A percentile compares a stretch with the other conserved stretches of the same genome.
Evolutionary conservation across 2,329 filamentous ascomycete species (phyloP).

Genomic region (Leptographium lundbergii): DNA sequence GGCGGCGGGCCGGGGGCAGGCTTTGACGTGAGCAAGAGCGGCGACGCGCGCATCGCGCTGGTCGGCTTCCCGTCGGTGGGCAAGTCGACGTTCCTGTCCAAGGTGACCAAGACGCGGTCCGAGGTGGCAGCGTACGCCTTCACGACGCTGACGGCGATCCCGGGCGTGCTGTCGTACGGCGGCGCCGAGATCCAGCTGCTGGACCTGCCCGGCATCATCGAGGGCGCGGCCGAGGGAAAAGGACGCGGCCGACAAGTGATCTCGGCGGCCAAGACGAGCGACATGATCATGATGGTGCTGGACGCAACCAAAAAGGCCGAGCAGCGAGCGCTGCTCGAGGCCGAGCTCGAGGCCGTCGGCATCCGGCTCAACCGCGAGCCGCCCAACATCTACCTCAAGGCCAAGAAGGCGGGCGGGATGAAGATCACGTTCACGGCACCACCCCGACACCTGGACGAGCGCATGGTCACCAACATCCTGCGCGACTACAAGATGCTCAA

Average conservation of each 20-base stretch:
- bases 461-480: constrained; percentile 95
- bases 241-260: constrained; percentile 93
- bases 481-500: constrained; percentile 98
- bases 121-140: constrained; percentile 95
- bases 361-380: constrained; percentile 86
- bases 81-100: constrained; percentile 97
- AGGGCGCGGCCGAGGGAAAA: constrained; percentile 91
- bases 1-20: constrained; percentile 69
- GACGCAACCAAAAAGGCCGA: constrained; percentile 95
- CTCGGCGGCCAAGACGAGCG: constrained; percentile 94
- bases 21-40: constrained; percentile 91
- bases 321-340: constrained; percentile 79
- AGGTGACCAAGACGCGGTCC: constrained; percentile 95
- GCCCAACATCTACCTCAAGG: constrained; percentile 96
- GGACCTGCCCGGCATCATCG: constrained; percentile 95
- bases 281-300: constrained; percentile 90
- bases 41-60: constrained; percentile 89
- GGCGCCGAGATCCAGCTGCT: constrained; percentile 97
- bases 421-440: constrained; percentile 92
- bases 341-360: constrained; percentile 86
- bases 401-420: constrained; percentile 93
- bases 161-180: constrained; percentile 92
- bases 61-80: constrained; percentile 98
- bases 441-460: constrained; percentile 87
- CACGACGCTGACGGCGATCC: constrained; percentile 94